Base-by-base conservation (phyloP, 2,329 filamentous ascomycete species). In the Achaetomium macrosporum region DNA sequence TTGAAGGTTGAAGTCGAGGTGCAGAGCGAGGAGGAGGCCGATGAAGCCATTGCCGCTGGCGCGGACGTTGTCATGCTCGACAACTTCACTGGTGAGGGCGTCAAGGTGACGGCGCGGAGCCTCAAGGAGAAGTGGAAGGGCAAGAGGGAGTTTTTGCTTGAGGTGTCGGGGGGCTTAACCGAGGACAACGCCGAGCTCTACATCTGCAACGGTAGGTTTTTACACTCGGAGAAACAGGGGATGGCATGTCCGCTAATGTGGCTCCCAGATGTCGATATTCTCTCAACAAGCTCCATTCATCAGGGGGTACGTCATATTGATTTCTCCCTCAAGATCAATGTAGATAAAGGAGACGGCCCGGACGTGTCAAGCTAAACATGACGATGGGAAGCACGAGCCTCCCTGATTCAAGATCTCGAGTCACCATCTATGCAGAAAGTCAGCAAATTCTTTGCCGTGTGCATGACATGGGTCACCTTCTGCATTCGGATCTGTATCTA, bases 41-140 rank as follows among this genome's bases (percentile, higher is more conserved):
- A 96, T 68, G 90, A 95, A 71, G 93, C 93, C 0, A 91, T 96
- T 63, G 81, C 75, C 3, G 92, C 92, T 0, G 93, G 93, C 1
- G 93, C 93, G 0, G 92, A 99, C 68, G 85, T 99, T 17, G 84
- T 99, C 57, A 99, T 99, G 93, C 73, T 99, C 55, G 93, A 99
- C 68, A 99, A 99, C 69, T 99, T 97, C 66, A 84, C 83, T 0
- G 83, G 86, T 1, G 85, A 88, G 1, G 89, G 84, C 0, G 85
- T 96, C 57, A 85, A 83, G 66, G 70, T 78, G 9, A 90, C 90
- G 1, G 88, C 92, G 13, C 78, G 72, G 66, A 84, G 79, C 61
- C 68, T 99, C 59, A 95, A 92, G 73, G 77, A 87, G 64, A 82
- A 84, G 61, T 97, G 90, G 89, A 81, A 79, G 53, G 87, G 84